Evolutionary conservation across 352 stramenopile genomes (phyloP).

Genomic region (Globisporangium radiosum): DNA sequence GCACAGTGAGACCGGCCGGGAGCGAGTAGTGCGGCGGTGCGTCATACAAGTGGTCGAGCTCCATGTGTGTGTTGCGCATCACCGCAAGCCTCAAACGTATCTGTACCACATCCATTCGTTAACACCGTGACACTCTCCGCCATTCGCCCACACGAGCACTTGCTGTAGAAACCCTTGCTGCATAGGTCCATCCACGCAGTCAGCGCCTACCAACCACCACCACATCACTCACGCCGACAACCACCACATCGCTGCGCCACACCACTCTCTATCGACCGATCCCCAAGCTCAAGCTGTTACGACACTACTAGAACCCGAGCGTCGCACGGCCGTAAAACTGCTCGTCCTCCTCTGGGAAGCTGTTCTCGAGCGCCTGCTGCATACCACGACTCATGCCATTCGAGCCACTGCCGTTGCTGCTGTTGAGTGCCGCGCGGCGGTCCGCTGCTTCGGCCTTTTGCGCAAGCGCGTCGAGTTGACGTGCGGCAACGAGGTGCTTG

Average conservation of each 20-base stretch:
- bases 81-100: neutral
- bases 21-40: neutral
- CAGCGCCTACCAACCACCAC: too few relatives aligned
- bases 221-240: too few relatives aligned
- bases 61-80: neutral
- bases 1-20: neutral
- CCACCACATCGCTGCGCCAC: too few relatives aligned
- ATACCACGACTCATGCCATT: slow-evolving; percentile 10
- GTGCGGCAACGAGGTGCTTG: slow-evolving; percentile 48
- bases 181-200: too few relatives aligned
- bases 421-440: neutral
- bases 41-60: neutral
- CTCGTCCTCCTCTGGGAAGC: slow-evolving; percentile 53
- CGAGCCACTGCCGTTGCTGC: slow-evolving; percentile 1
- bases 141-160: too few relatives aligned
- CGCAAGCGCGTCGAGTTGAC: slow-evolving; percentile 23
- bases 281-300: too few relatives aligned
- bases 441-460: slow-evolving; percentile 25
- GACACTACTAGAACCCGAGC: slow-evolving; percentile 51
- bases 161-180: too few relatives aligned
- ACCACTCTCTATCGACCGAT: too few relatives aligned
- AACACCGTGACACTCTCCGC: too few relatives aligned
- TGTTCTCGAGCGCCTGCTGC: slow-evolving; percentile 23
- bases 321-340: slow-evolving; percentile 82
- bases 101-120: neutral